These are phyloP conservation scores for Eimeria acervulina DNA, from an alignment of 169 alveolate genomes.

Conservation along the genomic window DNA sequence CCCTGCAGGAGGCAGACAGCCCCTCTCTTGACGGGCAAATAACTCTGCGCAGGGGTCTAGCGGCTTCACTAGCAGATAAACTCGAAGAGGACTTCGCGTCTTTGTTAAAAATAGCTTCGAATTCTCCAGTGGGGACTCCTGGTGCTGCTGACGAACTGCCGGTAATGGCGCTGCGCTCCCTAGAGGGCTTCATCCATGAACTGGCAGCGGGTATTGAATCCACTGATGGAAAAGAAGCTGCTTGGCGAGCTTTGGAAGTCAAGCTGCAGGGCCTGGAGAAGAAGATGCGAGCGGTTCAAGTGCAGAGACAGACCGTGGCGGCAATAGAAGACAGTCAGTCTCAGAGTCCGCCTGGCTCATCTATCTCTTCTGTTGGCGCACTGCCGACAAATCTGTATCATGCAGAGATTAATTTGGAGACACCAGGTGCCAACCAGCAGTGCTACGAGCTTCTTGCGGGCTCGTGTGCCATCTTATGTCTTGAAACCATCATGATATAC, in stretches of 20 bases:
- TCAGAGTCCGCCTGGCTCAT: constrained; percentile 25
- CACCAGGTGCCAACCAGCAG: constrained; percentile 65
- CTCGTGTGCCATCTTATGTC: constrained; percentile 72
- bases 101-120: background rate
- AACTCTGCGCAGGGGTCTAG: constrained; percentile 28
- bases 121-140: constrained; percentile 12
- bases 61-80: constrained; percentile 37
- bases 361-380: constrained; percentile 4
- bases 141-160: constrained; percentile 50
- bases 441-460: constrained; percentile 77
- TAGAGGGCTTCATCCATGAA: constrained; percentile 40
- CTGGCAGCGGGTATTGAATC: background rate
- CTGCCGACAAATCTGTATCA: constrained; percentile 24
- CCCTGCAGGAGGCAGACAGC: background rate
- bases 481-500: constrained; percentile 54
- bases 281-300: constrained; percentile 50
- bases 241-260: constrained; percentile 38
- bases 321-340: constrained; percentile 46
- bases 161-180: constrained; percentile 51
- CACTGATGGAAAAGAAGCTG: constrained; percentile 11
- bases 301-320: constrained; percentile 53
- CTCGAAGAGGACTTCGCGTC: constrained; percentile 37
- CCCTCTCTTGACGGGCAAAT: constrained; percentile 15
- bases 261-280: constrained; percentile 44
- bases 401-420: constrained; percentile 32